Evolutionary conservation across 2,329 filamentous ascomycete genomes (phyloP).

Genomic region (Fonsecaea multimorphosa): DNA sequence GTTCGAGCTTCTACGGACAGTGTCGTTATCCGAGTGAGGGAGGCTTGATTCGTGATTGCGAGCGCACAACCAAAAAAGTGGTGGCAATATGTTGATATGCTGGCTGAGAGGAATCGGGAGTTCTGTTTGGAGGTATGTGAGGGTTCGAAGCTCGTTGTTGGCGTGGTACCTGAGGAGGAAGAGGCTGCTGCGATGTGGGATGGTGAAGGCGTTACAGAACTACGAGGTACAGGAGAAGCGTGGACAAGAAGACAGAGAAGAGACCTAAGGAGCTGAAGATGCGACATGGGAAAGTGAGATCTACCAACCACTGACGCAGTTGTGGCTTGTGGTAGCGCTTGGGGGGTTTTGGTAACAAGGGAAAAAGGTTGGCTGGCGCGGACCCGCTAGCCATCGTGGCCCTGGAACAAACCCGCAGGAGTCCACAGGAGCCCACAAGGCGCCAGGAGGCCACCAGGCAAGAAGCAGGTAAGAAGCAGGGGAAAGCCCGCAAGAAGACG

Average conservation of each 20-base stretch:
- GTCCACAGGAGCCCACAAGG: not conserved
- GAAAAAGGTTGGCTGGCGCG: conserved; percentile 27
- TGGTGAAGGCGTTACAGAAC: not conserved
- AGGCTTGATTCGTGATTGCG: not conserved
- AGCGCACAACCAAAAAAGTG: not conserved
- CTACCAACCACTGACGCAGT: conserved; percentile 35
- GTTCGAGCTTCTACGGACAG: not conserved
- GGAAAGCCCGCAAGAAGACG: conserved; percentile 1
- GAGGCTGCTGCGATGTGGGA: not conserved
- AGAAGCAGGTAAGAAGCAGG: conserved; percentile 10
- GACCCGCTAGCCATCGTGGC: not conserved
- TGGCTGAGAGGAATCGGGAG: not conserved
- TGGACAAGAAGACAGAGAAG: conserved; percentile 5
- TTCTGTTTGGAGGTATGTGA: not conserved
- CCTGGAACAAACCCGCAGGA: conserved; percentile 7
- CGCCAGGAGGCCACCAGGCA: no score
- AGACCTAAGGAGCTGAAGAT: conserved; percentile 12
- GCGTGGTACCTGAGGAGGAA: not conserved
- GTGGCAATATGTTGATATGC: not conserved
- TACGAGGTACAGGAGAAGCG: not conserved
- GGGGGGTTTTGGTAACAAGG: conserved; percentile 2
- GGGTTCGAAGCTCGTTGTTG: not conserved
- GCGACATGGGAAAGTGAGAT: conserved; percentile 11
- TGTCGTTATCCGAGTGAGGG: not conserved
- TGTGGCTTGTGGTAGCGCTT: conserved; percentile 33